Evolutionary conservation across 2,329 filamentous ascomycete species (phyloP), one percentile per base, ranked within the genome.

Genomic region (Fusarium sp.): DNA sequence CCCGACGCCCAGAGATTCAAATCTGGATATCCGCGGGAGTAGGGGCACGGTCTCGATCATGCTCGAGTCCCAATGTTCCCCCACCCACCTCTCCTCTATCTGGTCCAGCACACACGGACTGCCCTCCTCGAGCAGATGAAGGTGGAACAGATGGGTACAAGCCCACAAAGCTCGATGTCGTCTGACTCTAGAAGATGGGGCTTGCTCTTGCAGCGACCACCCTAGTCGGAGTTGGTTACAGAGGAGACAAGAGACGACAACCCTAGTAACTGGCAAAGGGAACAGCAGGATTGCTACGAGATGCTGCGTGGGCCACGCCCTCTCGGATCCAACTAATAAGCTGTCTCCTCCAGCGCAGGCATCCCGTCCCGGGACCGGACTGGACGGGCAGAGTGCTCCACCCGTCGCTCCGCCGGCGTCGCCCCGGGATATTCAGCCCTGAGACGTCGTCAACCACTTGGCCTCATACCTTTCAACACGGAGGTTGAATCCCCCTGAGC

Each of bases 361-460:
- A 68, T 74, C n/a, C 61, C 71, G 61, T 75, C 66, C 76, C 71
- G 68, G 72, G 67, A 57, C 76, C 69, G 75, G 75, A 78, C 73
- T 77, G 75, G 71, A 73, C 52, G 52, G 66, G 59, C 57, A 48
- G 52, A 34, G 6, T 41, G 43, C 65, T 73, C 76, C 73, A 66
- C 67, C 56, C 58, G 58, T n/a, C 32, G 52, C 57, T 66, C 60
- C 67, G 68, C 60, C 57, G 52, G 57, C 61, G 41, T 71, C 57
- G 61, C 58, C 56, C 56, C 41, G 64, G 58, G 54, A 75, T 68
- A 74, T 70, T 50, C 57, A 72, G 52, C 64, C 50, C 50, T 56
- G 63, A 48, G 9, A 59, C 43, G 8, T 43, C 35, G 16, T 50
- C 43, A 37, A 60, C 30, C 32, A 57, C 52, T 37, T n/a, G 35